Evolutionary conservation across 2,329 filamentous ascomycete genomes (phyloP).

Genomic region (Xylaria sp.): DNA sequence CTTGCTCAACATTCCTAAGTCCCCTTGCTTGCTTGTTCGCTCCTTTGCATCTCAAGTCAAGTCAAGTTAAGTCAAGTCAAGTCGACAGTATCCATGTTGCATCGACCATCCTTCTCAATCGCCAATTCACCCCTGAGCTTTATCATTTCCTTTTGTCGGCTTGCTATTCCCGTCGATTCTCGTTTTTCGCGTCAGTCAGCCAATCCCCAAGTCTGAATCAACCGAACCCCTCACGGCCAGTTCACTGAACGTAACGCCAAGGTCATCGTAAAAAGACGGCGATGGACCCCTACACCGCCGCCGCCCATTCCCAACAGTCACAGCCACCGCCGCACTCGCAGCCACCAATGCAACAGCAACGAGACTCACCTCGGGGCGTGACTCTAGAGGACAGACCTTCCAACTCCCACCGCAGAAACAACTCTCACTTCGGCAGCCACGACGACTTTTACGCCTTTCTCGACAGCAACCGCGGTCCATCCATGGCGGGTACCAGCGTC

Average conservation of each 20-base stretch:
- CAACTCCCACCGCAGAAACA: conserved; percentile 25
- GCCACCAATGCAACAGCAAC: conserved; percentile 13
- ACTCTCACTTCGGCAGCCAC: conserved; percentile 39
- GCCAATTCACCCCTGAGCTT: neutral
- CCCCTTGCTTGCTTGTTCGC: no score
- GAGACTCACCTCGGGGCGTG: conserved; percentile 27
- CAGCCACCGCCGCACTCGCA: conserved; percentile 11
- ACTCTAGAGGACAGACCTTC: conserved; percentile 22
- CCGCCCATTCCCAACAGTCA: conserved; percentile 28
- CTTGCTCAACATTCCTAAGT: neutral
- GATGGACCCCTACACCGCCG: conserved; percentile 28
- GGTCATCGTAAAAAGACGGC: neutral
- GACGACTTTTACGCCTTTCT: conserved; percentile 44
- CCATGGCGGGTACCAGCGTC: conserved; percentile 4
- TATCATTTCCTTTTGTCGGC: neutral
- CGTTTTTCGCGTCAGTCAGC: neutral
- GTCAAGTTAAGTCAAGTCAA: no score
- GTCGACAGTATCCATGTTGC: neutral
- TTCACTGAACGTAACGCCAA: conserved; percentile 1
- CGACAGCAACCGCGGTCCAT: conserved; percentile 38
- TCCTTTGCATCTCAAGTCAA: no score
- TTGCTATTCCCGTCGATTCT: neutral
- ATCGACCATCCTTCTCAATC: neutral
- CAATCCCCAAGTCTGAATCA: neutral
- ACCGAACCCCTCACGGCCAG: neutral